phyloP scores from a whole-genome alignment of 2,329 filamentous ascomycete species.

The Penicillium sumatraense region DNA sequence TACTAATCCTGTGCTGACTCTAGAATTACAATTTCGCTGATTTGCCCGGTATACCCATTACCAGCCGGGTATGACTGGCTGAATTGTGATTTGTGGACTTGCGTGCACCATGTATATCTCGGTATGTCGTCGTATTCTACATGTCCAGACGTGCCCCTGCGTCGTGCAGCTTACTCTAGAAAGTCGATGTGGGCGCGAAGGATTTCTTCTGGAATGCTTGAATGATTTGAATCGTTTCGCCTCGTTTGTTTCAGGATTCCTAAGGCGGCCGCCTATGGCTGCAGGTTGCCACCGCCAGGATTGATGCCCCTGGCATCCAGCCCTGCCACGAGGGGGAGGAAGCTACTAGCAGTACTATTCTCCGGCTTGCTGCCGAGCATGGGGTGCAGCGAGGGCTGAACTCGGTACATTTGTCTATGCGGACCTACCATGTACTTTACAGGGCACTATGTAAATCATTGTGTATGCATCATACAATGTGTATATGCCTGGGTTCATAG shows the following conservation, averaged over 20 bases:
- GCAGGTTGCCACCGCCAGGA: not conserved
- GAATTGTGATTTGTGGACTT: not conserved
- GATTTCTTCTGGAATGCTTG: constrained; percentile 3
- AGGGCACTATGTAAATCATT: too few relatives aligned
- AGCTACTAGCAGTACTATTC: too few relatives aligned
- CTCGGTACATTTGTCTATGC: not conserved
- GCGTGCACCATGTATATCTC: not conserved
- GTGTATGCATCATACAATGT: too few relatives aligned
- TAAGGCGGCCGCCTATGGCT: not conserved
- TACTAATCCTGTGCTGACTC: not conserved
- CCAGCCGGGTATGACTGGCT: not conserved
- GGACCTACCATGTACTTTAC: too few relatives aligned
- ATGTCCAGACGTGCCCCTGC: not conserved
- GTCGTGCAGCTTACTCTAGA: not conserved
- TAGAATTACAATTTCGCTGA: not conserved
- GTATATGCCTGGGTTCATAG: not conserved
- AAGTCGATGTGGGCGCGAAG: not conserved
- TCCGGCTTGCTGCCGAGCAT: not conserved
- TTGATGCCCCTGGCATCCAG: not conserved
- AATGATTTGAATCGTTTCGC: not conserved
- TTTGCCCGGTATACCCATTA: not conserved
- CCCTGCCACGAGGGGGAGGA: not conserved
- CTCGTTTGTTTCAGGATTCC: not conserved
- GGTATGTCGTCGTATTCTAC: not conserved
- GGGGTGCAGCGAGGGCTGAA: not conserved